Evolutionary conservation across 1,139 yeast species (phyloP).

Genomic region (Saccharomyces pastorianus): DNA sequence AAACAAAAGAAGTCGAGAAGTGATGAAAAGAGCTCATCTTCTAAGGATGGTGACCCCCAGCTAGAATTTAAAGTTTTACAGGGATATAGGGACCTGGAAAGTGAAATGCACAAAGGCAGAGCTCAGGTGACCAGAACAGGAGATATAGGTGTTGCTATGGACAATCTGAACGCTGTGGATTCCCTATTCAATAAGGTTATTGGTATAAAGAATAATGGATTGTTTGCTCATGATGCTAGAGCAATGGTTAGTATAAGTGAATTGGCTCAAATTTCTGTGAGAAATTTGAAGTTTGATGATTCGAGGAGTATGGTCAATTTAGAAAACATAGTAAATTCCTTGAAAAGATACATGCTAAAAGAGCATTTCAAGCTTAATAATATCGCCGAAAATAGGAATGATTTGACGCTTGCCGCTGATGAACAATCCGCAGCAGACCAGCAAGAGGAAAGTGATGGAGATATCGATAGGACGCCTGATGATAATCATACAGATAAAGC

Average conservation of each 20-base stretch:
- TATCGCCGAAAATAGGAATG: conserved; percentile 8
- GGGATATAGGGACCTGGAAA: conserved; percentile 31
- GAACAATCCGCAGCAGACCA: conserved; percentile 20
- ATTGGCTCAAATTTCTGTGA: conserved; percentile 47
- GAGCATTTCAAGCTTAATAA: conserved; percentile 22
- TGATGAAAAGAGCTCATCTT: neutral
- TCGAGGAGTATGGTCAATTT: conserved; percentile 43
- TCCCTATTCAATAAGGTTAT: conserved; percentile 33
- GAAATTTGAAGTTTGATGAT: conserved; percentile 49
- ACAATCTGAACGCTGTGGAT: conserved; percentile 34
- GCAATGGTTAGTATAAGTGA: conserved; percentile 39
- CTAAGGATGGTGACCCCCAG: neutral
- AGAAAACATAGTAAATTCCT: conserved; percentile 39
- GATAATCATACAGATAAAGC: conserved; percentile 12
- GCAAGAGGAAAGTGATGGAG: conserved; percentile 10
- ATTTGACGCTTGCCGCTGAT: conserved; percentile 13
- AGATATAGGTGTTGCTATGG: conserved; percentile 33
- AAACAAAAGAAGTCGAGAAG: conserved; percentile 3
- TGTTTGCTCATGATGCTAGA: conserved; percentile 42
- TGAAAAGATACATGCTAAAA: conserved; percentile 36
- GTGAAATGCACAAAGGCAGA: conserved; percentile 32
- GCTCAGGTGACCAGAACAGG: conserved; percentile 38
- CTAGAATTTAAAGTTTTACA: conserved; percentile 29
- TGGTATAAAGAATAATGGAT: conserved; percentile 31
- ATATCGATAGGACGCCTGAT: conserved; percentile 6